Percentiles rank a stretch among this genome's conserved stretches.
Evolutionary conservation across 2,329 filamentous ascomycete species (phyloP).

Genomic region (Cytospora chrysosperma): DNA sequence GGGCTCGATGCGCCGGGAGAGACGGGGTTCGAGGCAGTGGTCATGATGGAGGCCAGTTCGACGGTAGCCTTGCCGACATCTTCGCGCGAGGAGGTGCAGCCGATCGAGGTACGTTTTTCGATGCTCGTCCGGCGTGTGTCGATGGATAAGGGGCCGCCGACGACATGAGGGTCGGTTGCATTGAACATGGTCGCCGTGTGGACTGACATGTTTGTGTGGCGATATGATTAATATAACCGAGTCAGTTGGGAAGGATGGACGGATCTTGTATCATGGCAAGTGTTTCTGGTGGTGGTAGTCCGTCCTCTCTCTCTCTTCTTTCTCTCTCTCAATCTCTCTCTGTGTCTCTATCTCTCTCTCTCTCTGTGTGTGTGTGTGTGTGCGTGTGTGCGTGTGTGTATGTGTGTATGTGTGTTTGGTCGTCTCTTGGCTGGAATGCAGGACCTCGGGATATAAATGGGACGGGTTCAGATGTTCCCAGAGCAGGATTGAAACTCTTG

Average conservation of each 20-base stretch:
- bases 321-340: too few species aligned
- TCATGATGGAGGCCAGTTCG: conserved; percentile 46
- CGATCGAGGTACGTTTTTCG: conserved; percentile 27
- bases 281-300: too few species aligned
- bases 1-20: conserved; percentile 55
- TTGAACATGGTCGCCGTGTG: conserved; percentile 25
- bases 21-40: conserved; percentile 52
- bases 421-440: conserved; percentile 4
- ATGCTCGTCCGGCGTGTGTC: conserved; percentile 29
- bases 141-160: conserved; percentile 31
- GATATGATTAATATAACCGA: conserved; percentile 7
- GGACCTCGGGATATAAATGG: not conserved
- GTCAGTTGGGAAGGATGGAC: conserved; percentile 16
- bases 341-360: too few species aligned
- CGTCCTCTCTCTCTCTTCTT: not conserved
- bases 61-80: conserved; percentile 42
- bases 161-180: conserved; percentile 26
- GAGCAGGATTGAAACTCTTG: too few species aligned
- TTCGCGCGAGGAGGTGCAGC: conserved; percentile 30
- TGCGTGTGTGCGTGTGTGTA: too few species aligned
- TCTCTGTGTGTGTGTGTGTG: too few species aligned
- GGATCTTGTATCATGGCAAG: conserved; percentile 21
- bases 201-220: conserved; percentile 28
- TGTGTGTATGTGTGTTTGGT: too few species aligned
- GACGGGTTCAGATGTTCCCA: too few species aligned